Base-by-base conservation (phyloP, 257 asterid genomes). In the Anisodus acutangulus region DNA sequence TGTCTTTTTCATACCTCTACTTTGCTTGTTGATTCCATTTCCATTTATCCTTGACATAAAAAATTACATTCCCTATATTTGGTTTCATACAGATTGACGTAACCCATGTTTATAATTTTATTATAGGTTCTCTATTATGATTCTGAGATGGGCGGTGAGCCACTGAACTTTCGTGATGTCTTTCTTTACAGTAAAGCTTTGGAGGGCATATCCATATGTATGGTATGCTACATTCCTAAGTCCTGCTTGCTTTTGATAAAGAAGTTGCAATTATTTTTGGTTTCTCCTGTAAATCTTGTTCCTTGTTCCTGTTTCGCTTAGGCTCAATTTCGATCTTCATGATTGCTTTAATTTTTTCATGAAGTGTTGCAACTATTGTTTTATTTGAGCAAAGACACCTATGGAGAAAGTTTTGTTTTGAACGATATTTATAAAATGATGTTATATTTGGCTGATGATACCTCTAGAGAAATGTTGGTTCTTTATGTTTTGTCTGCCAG, bases 121-220 rank as follows among this genome's bases (percentile, higher is more conserved):
- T 92, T 83, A 83, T 92, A 96, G 99, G 98, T 93, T 86, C 83
- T 94, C 64, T 96, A 93, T 88, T 92, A 88, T 84, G 99, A 96
- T 83, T 51, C 97, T 58, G 98, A 94, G 85, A 87, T 93, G 83
- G 95, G 91, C 17, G 94, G 95, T 82, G 97, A 92, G 85, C 98
- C 98, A 9, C 89, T 91, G 98, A 93, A 87, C 83, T 95, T 95
- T 78, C 94, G 92, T 66, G 98, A 95, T 82, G 97, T 92, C 84
- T 95, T 94, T 90, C 98, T 95, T 81, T 92, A 91, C 89, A 95
- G 99, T 86, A 98, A 95, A 90, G 98, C 98, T 79, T 91, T 96
- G 95, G 99, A 96, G 89, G 99, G 99, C 85, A 92, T 97, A 89
- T 76, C 97, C 80, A 93, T 97, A 84, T 92, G 90, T 81, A 95